These are phyloP conservation scores for Hypomontagnella submonticulosa DNA, from an alignment of 495 filamentous ascomycete genomes.

Conservation along the genomic window DNA sequence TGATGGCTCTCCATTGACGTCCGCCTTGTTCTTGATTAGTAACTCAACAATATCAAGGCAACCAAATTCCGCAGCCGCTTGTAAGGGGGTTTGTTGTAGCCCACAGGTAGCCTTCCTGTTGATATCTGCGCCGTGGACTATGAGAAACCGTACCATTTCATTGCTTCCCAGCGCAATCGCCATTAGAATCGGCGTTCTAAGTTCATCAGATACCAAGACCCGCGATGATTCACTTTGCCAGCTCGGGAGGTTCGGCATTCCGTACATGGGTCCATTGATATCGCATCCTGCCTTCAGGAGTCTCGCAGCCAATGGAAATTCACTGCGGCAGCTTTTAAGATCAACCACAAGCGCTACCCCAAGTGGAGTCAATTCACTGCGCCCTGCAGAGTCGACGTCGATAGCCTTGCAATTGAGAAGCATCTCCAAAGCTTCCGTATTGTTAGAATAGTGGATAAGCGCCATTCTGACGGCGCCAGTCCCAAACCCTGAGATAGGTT, in stretches of 20 bases:
- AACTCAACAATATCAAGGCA: conserved; percentile 37
- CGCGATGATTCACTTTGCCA: too few relatives aligned
- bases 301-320: conserved; percentile 1
- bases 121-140: conserved; percentile 48
- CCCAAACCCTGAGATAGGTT: not conserved
- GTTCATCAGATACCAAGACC: too few relatives aligned
- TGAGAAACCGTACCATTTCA: conserved; percentile 44
- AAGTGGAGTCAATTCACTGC: not conserved
- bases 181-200: conserved; percentile 27
- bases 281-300: conserved; percentile 20
- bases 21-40: conserved; percentile 24
- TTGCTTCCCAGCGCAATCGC: conserved; percentile 27
- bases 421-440: conserved; percentile 20
- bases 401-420: conserved; percentile 7
- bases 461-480: not conserved
- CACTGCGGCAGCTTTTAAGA: too few relatives aligned
- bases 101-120: conserved; percentile 31
- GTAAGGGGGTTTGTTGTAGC: conserved; percentile 42
- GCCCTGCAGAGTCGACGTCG: not conserved
- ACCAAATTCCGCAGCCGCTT: conserved; percentile 46
- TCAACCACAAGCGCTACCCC: conserved; percentile 5
- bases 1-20: conserved; percentile 38
- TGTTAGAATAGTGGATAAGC: not conserved
- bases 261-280: too few relatives aligned
- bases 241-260: too few relatives aligned